phyloP scores from a whole-genome alignment of 768 basidiomycete species.

The Amanita fuliginea region DNA sequence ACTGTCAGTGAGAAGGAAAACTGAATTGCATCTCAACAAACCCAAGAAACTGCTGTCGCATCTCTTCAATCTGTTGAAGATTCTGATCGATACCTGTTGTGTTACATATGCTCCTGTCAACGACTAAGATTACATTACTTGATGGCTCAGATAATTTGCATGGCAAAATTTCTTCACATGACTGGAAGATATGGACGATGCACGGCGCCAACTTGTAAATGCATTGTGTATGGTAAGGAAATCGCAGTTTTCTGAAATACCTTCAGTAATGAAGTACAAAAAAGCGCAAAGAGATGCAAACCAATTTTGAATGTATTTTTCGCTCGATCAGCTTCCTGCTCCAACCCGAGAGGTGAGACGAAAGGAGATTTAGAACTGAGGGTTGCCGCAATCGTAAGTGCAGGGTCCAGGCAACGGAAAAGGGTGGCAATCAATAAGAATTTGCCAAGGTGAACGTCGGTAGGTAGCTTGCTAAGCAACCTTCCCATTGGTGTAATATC shows the following conservation, averaged over 20 bases:
- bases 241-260: constrained; percentile 72
- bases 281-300: constrained; percentile 19
- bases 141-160: constrained; percentile 72
- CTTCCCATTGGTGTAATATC: constrained; percentile 94
- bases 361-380: constrained; percentile 93
- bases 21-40: constrained; percentile 17
- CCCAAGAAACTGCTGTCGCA: constrained; percentile 83
- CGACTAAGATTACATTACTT: constrained; percentile 27
- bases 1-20: constrained; percentile 4
- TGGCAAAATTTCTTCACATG: constrained; percentile 70
- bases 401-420: constrained; percentile 88
- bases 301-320: constrained; percentile 72
- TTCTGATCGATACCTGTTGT: constrained; percentile 36
- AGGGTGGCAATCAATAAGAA: constrained; percentile 77
- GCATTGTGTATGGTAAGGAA: constrained; percentile 91
- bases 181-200: constrained; percentile 44
- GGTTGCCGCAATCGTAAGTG: constrained; percentile 91
- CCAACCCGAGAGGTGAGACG: constrained; percentile 77
- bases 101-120: neutral
- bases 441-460: constrained; percentile 94
- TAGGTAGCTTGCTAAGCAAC: constrained; percentile 82
- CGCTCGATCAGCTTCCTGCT: constrained; percentile 77
- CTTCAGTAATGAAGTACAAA: neutral
- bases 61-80: constrained; percentile 91
- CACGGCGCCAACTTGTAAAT: constrained; percentile 78